Percentiles rank a stretch among this genome's conserved stretches.
phyloP scores from a whole-genome alignment of 805 yeast species.

The Yarrowia sp. region DNA sequence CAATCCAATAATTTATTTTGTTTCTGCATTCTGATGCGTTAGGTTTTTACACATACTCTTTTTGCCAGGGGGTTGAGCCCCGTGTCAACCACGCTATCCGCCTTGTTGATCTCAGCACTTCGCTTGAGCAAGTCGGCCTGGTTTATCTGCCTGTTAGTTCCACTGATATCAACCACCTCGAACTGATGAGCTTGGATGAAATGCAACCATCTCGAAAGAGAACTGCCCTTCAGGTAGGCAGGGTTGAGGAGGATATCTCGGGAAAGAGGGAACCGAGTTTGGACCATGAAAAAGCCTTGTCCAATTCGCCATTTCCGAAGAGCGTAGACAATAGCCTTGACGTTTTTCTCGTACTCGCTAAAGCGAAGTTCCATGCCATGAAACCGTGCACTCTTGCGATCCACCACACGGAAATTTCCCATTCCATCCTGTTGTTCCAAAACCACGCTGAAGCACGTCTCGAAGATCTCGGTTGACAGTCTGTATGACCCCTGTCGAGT shows the following conservation, averaged over 20 bases:
- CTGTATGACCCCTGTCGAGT: not conserved
- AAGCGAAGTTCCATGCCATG: not conserved
- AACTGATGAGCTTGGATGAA: not conserved
- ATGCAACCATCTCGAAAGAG: not conserved
- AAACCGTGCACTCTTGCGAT: constrained; percentile 1
- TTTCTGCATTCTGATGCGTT: not conserved
- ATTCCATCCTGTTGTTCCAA: not conserved
- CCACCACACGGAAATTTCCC: not conserved
- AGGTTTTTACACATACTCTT: not conserved
- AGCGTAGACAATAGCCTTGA: constrained; percentile 1
- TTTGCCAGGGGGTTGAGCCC: not conserved
- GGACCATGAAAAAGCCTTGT: not conserved
- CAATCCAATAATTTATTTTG: not conserved
- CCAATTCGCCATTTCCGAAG: constrained; percentile 10
- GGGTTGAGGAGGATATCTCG: not conserved
- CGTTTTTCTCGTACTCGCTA: not conserved
- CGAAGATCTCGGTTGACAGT: not conserved
- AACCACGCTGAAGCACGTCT: not conserved
- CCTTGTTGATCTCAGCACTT: not conserved
- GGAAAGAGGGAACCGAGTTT: not conserved
- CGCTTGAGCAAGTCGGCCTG: not conserved
- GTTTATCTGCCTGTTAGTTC: not conserved
- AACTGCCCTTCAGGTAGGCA: not conserved
- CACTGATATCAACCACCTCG: not conserved
- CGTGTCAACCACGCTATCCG: not conserved